These are phyloP conservation scores for Euphorbia schlechtendalii DNA, from an alignment of 441 rosid species.

Conservation along the genomic window DNA sequence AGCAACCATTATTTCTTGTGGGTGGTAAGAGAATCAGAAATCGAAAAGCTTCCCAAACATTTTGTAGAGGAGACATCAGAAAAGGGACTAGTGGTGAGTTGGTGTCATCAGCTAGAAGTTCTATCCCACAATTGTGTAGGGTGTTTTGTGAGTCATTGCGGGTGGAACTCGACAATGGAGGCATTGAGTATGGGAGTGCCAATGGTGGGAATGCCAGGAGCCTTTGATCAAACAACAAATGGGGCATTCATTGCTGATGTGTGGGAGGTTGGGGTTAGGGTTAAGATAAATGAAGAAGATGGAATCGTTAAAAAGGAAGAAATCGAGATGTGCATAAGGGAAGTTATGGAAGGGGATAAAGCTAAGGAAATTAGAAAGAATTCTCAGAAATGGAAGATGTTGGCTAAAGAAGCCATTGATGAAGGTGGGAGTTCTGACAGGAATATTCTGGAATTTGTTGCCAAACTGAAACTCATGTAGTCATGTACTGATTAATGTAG, in stretches of 20 bases:
- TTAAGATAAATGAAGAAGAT: slow-evolving; percentile 23
- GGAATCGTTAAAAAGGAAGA: slow-evolving; percentile 33
- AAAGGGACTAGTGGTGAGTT: slow-evolving; percentile 28
- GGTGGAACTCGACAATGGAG: slow-evolving; percentile 55
- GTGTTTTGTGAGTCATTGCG: slow-evolving; percentile 47
- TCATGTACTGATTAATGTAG: no score
- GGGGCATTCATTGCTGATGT: slow-evolving; percentile 39
- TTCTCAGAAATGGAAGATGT: slow-evolving; percentile 32
- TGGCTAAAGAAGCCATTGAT: slow-evolving; percentile 10
- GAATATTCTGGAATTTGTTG: slow-evolving; percentile 14
- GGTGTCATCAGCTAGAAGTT: slow-evolving; percentile 44
- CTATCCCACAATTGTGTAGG: slow-evolving; percentile 34
- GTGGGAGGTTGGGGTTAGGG: slow-evolving; percentile 44
- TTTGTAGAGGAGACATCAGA: slow-evolving; percentile 27
- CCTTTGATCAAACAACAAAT: slow-evolving; percentile 46
- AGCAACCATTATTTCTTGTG: slow-evolving; percentile 34
- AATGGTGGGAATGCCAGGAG: slow-evolving; percentile 52
- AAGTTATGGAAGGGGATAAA: slow-evolving; percentile 48
- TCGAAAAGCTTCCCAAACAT: slow-evolving; percentile 28
- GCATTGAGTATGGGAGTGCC: slow-evolving; percentile 49
- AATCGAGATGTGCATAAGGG: slow-evolving; percentile 31
- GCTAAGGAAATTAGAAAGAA: slow-evolving; percentile 26
- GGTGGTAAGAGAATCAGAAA: slow-evolving; percentile 41
- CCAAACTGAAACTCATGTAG: no score
- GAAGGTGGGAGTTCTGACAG: slow-evolving; percentile 22